Percentiles rank a stretch among this genome's conserved stretches.
Evolutionary conservation across 148 eudicot species (phyloP).

Genomic region (Diospyros kaki): DNA sequence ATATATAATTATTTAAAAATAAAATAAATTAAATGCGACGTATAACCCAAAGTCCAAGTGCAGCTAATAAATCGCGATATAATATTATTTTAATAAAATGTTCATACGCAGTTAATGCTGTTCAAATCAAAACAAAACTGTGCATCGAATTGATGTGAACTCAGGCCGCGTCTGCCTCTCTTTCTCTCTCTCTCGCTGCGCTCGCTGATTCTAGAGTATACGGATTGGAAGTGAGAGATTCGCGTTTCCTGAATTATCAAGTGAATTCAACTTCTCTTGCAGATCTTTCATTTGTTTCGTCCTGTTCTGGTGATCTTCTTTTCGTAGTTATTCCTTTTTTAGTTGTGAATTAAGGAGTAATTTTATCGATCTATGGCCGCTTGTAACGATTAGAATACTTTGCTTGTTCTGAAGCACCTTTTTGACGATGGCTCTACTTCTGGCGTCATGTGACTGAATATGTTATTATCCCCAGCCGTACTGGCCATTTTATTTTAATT

Average conservation of each 20-base stretch:
- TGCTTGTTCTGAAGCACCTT: background rate
- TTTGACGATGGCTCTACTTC: background rate
- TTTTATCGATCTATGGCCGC: background rate
- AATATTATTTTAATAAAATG: no score
- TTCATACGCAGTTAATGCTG: no score
- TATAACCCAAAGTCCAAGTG: no score
- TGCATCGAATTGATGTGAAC: background rate
- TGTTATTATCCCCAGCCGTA: background rate
- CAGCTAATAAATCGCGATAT: no score
- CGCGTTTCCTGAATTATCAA: background rate
- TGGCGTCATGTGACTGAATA: background rate
- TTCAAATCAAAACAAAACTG: no score
- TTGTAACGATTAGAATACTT: background rate
- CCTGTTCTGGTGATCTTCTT: background rate
- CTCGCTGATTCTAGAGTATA: background rate
- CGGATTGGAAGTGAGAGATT: background rate
- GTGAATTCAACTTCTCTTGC: background rate
- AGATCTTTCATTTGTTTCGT: constrained; percentile 1
- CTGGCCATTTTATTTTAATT: background rate
- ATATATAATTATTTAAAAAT: no score
- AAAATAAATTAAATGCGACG: no score
- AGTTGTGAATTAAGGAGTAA: background rate
- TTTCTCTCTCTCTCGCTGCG: background rate
- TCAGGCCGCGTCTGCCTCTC: background rate
- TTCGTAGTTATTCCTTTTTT: background rate